phyloP scores from a whole-genome alignment of 2,329 filamentous ascomycete species.

The Stachybotrys chlorohalonatus region DNA sequence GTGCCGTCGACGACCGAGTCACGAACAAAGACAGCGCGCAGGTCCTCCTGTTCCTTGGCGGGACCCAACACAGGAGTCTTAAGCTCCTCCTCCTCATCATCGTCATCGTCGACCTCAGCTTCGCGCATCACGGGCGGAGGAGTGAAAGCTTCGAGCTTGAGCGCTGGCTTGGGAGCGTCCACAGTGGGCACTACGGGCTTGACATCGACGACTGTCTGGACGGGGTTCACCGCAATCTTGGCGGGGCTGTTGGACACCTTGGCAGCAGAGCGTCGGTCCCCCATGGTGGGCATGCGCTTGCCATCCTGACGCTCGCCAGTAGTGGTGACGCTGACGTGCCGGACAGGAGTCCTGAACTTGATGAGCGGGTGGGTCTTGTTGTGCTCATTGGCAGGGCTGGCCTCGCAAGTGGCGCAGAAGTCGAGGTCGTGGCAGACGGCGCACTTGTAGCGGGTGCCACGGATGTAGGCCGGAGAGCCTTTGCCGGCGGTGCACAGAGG shows the following conservation, averaged over 20 bases:
- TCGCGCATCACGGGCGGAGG: background rate
- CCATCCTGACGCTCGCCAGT: conserved; percentile 67
- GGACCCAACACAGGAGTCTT: background rate
- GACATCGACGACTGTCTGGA: conserved; percentile 67
- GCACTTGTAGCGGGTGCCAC: conserved; percentile 90
- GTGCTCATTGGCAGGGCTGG: conserved; percentile 72
- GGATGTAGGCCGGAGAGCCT: conserved; percentile 61
- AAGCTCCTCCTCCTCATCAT: conserved; percentile 6
- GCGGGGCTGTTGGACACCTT: conserved; percentile 39
- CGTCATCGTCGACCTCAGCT: conserved; percentile 9
- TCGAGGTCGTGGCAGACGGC: conserved; percentile 91
- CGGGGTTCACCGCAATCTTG: conserved; percentile 34
- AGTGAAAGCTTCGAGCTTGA: conserved; percentile 13
- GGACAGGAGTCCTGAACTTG: conserved; percentile 91
- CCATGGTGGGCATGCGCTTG: conserved; percentile 57
- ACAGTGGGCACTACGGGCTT: conserved; percentile 46
- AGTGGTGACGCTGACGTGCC: conserved; percentile 79
- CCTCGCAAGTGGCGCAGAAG: conserved; percentile 92
- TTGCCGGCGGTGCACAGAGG: conserved; percentile 63
- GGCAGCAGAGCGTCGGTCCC: conserved; percentile 45
- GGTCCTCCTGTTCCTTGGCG: conserved; percentile 17
- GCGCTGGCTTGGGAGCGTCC: conserved; percentile 2
- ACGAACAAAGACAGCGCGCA: conserved; percentile 57
- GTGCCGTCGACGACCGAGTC: conserved; percentile 77
- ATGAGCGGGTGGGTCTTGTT: conserved; percentile 95